phyloP scores from a whole-genome alignment of 2,329 filamentous ascomycete genomes.

The Fusarium falciforme region DNA sequence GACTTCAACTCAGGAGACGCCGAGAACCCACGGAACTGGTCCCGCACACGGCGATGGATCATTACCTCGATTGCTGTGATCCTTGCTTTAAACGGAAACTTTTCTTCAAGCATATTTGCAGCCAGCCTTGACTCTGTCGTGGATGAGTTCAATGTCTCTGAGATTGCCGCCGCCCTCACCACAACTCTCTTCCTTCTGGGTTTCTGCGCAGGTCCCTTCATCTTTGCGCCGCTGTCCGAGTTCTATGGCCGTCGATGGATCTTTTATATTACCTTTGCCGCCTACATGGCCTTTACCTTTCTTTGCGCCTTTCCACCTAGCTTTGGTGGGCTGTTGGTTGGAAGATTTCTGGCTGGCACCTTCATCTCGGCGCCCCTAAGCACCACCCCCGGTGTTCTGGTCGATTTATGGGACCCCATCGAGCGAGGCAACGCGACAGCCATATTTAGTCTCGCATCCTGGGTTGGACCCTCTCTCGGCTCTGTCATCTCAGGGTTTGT shows the following conservation, averaged over 20 bases:
- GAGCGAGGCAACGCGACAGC: conserved; percentile 66
- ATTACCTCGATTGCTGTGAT: conserved; percentile 56
- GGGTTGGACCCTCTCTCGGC: conserved; percentile 64
- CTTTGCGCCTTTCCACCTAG: conserved; percentile 67
- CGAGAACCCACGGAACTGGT: conserved; percentile 64
- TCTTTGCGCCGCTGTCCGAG: conserved; percentile 69
- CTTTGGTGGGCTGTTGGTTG: conserved; percentile 63
- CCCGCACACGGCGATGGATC: conserved; percentile 50
- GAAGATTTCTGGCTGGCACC: conserved; percentile 66
- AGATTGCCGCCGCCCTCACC: conserved; percentile 59
- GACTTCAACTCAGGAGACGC: conserved; percentile 63
- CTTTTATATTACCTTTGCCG: conserved; percentile 60
- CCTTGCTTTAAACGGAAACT: conserved; percentile 67
- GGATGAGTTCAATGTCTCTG: conserved; percentile 57
- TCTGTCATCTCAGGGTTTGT: conserved; percentile 68
- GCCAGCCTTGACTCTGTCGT: conserved; percentile 48
- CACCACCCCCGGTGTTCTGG: conserved; percentile 63
- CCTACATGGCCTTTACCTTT: conserved; percentile 64
- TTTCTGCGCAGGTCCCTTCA: conserved; percentile 68
- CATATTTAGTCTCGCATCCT: conserved; percentile 64
- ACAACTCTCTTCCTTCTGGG: conserved; percentile 66
- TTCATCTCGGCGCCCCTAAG: conserved; percentile 64
- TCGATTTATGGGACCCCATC: conserved; percentile 64
- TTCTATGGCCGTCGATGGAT: conserved; percentile 67
- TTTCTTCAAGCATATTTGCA: conserved; percentile 54